Evolutionary conservation across 2,329 filamentous ascomycete genomes (phyloP), one percentile per base, ranked within the genome.

Genomic region (Neoscytalidium dimidiatum): DNA sequence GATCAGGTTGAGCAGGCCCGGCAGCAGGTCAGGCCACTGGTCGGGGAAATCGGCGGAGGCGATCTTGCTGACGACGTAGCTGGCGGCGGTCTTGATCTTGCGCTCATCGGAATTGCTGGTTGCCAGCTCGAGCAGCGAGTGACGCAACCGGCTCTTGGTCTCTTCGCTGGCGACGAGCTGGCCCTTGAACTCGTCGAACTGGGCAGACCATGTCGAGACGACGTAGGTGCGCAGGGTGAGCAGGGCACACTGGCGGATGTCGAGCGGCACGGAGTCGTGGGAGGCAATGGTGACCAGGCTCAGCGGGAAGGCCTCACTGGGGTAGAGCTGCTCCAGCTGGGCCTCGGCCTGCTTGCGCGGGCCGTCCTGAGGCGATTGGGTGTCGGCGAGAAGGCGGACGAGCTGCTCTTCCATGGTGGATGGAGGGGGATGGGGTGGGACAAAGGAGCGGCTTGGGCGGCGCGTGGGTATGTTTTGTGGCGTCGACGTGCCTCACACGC

Each of bases 31-130:
- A n/a, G 94, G 92, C 95, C 95, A 99, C 72, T 94, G 86, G 66
- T 97, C 92, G 62, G 95, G 95, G 75, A 96, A 98, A 81, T 99
- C 95, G 73, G 90, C 87, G 68, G 89, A 90, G 64, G 95, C 95
- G 71, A 99, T 96, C 81, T 97, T 98, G 82, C 93, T 94, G 67
- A 97, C 92, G 4, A 90, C 88, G 70, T 89, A 92, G 83, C 93
- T 96, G 60, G 94, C 92, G n/a, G 91, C 88, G 64, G 89, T 86
- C 82, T 95, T 95, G 74, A 97, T 89, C 80, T 92, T 97, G 71
- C 92, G 87, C 74, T 97, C 92, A 38, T 85, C 81, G 31, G 88
- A 86, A 65, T 91, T 89, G 46, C 84, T 90, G 56, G 94, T 85
- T 23, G 91, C 91, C 64, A 98, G 83, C 68, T 92, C 88, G 60